These are phyloP conservation scores for Miscanthus lutarioriparius DNA, from an alignment of 176 grass and related monocot species.

Conservation along the genomic window DNA sequence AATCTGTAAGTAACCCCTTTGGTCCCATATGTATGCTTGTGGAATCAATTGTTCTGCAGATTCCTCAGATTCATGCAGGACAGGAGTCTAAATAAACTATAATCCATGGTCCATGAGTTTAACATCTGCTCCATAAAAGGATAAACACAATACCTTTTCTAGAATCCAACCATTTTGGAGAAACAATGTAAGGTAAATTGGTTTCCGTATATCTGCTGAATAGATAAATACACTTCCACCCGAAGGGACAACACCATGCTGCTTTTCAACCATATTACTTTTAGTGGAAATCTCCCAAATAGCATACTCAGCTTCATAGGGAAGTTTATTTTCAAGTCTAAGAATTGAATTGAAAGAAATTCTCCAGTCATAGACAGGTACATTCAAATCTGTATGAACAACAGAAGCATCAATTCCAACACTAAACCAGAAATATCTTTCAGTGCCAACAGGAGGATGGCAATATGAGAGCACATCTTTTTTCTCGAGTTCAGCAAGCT, in stretches of 20 bases:
- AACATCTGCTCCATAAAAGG: not conserved
- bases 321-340: constrained; percentile 96
- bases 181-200: constrained; percentile 86
- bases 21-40: not conserved
- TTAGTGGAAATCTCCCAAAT: constrained; percentile 84
- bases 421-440: constrained; percentile 84
- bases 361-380: constrained; percentile 87
- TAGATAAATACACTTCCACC: constrained; percentile 84
- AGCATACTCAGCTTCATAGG: constrained; percentile 87
- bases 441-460: constrained; percentile 43
- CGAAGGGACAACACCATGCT: constrained; percentile 67
- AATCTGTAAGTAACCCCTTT: not conserved
- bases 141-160: constrained; percentile 76
- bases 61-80: constrained; percentile 1
- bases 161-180: constrained; percentile 88
- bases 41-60: not conserved
- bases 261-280: constrained; percentile 87
- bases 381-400: constrained; percentile 90
- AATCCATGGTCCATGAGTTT: not conserved
- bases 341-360: constrained; percentile 91
- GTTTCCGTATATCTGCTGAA: constrained; percentile 88
- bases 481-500: constrained; percentile 87
- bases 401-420: constrained; percentile 83
- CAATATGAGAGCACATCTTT: constrained; percentile 82
- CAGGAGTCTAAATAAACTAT: not conserved